phyloP scores from a whole-genome alignment of 2,329 filamentous ascomycete species.

The Aspergillus sp. region DNA sequence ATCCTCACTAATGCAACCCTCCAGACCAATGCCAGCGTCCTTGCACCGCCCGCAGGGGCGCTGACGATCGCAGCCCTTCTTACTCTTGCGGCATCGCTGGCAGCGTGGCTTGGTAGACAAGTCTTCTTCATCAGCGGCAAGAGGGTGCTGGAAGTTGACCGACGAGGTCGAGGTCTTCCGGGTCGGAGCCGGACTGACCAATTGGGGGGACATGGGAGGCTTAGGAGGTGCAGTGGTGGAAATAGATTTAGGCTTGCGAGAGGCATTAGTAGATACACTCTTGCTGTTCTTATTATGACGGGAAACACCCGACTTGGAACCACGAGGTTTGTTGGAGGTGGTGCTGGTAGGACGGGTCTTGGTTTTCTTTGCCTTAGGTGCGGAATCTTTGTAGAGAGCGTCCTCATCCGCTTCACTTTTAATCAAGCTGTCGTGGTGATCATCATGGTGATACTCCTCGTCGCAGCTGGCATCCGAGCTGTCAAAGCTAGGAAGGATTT shows the following conservation, averaged over 20 bases:
- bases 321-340: slow-evolving; percentile 25
- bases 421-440: slow-evolving; percentile 48
- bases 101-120: slow-evolving; percentile 93
- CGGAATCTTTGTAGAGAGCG: slow-evolving; percentile 29
- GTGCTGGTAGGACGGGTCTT: slow-evolving; percentile 42
- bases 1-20: slow-evolving; percentile 95
- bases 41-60: slow-evolving; percentile 92
- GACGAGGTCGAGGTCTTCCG: slow-evolving; percentile 54
- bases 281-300: slow-evolving; percentile 33
- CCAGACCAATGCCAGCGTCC: slow-evolving; percentile 87
- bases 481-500: slow-evolving; percentile 53
- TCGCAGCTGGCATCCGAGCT: slow-evolving; percentile 59
- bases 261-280: slow-evolving; percentile 21
- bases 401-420: slow-evolving; percentile 50
- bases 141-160: slow-evolving; percentile 58
- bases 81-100: slow-evolving; percentile 97
- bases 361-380: slow-evolving; percentile 48
- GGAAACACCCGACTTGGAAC: slow-evolving; percentile 20
- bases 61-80: slow-evolving; percentile 97
- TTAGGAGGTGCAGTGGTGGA: slow-evolving; percentile 13
- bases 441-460: slow-evolving; percentile 52
- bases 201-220: slow-evolving; percentile 38
- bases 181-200: slow-evolving; percentile 42
- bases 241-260: slow-evolving; percentile 35
- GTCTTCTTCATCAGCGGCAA: slow-evolving; percentile 74